Conservation (phyloP, 805 yeast genomes). For the Saturnispora hagleri region DNA sequence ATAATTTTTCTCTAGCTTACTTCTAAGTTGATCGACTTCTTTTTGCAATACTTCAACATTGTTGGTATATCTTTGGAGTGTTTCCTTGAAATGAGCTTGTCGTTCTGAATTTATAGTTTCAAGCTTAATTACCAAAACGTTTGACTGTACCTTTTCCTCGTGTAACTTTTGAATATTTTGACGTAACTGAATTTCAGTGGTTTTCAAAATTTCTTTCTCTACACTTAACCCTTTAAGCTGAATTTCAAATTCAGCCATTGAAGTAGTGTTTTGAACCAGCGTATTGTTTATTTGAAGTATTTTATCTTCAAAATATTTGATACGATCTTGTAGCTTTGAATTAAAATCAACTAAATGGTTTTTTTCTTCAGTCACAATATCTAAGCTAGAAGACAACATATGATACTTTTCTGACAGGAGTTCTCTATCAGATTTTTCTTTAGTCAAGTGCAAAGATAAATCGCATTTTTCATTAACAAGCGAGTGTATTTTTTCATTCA, state of each 20-base stretch:
- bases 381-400: constrained; percentile 32
- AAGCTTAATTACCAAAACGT: constrained; percentile 46
- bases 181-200: constrained; percentile 41
- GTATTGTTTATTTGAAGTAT: constrained; percentile 45
- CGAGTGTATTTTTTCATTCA: constrained; percentile 37
- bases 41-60: constrained; percentile 42
- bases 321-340: constrained; percentile 32
- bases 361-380: constrained; percentile 36
- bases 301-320: constrained; percentile 39
- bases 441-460: constrained; percentile 40
- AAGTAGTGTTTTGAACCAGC: constrained; percentile 42
- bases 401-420: constrained; percentile 45
- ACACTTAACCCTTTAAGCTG: constrained; percentile 41
- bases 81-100: constrained; percentile 40
- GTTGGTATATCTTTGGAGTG: constrained; percentile 39
- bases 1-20: constrained; percentile 36
- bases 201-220: constrained; percentile 44
- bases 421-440: constrained; percentile 43
- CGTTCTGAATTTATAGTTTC: constrained; percentile 58
- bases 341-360: constrained; percentile 34
- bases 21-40: constrained; percentile 36
- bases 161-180: constrained; percentile 43
- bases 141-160: constrained; percentile 51
- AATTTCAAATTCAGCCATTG: constrained; percentile 34
- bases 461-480: constrained; percentile 37